These are phyloP conservation scores for Ilex aquifolium DNA, from an alignment of 257 asterid species.

Conservation along the genomic window DNA sequence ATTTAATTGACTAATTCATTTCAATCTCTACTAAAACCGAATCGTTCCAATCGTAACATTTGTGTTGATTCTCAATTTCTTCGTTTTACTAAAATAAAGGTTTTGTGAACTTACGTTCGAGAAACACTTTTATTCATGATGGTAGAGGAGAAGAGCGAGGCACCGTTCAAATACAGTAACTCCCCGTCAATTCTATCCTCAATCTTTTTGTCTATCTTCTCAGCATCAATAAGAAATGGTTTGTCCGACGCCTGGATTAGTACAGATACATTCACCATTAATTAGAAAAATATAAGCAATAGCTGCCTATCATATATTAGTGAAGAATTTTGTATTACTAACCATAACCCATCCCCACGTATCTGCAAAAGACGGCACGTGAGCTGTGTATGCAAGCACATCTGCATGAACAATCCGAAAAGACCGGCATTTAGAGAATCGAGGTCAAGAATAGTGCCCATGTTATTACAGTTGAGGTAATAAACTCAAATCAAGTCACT, in stretches of 20 bases:
- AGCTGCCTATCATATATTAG: too few species aligned
- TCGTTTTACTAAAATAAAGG: not conserved
- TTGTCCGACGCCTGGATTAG: conserved; percentile 72
- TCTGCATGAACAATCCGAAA: conserved; percentile 32
- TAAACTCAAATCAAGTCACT: too few species aligned
- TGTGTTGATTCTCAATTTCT: too few species aligned
- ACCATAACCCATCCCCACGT: conserved; percentile 99
- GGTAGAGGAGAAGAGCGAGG: conserved; percentile 82
- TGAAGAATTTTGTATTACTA: conserved; percentile 15
- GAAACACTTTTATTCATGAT: conserved; percentile 82
- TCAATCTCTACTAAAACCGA: too few species aligned
- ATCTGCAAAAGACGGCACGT: conserved; percentile 94
- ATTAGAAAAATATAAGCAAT: not conserved
- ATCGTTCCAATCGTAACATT: too few species aligned
- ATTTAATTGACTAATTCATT: too few species aligned
- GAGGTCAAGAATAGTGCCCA: too few species aligned
- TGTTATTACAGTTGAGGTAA: too few species aligned
- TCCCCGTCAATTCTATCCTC: conserved; percentile 88
- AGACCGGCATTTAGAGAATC: not conserved
- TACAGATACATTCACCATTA: not conserved
- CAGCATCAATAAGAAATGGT: conserved; percentile 76
- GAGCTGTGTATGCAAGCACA: conserved; percentile 90
- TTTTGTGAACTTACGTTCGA: conserved; percentile 47
- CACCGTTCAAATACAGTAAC: conserved; percentile 72
- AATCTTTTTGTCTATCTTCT: conserved; percentile 73